Percentiles rank a stretch among this genome's conserved stretches.
These are phyloP conservation scores for Stramenopiles sp. DNA, from an alignment of 352 stramenopile species.

Conservation along the genomic window DNA sequence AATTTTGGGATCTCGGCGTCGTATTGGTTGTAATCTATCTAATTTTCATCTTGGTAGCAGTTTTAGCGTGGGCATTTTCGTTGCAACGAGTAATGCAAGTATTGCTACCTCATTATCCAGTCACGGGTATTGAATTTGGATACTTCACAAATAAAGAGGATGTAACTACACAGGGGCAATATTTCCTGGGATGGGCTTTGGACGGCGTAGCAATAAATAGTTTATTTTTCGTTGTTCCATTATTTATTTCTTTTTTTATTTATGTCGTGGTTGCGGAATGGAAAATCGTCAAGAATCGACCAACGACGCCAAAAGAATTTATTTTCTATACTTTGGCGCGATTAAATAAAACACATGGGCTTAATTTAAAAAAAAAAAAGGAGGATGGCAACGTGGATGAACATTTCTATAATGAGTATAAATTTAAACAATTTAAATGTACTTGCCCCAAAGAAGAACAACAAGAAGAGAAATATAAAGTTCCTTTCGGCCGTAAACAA, in stretches of 20 bases:
- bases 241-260: neutral
- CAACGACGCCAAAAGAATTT: neutral
- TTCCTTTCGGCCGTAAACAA: neutral
- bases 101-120: neutral
- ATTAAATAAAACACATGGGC: neutral
- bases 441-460: neutral
- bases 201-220: neutral
- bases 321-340: neutral
- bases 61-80: neutral
- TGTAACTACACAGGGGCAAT: neutral
- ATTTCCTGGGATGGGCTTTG: neutral
- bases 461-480: neutral
- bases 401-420: too few species aligned
- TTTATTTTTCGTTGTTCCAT: neutral
- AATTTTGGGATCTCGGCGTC: neutral
- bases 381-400: neutral
- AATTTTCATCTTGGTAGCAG: neutral
- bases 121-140: neutral
- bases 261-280: neutral
- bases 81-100: neutral
- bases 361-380: neutral
- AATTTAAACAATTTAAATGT: neutral
- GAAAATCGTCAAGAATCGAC: neutral
- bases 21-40: neutral
- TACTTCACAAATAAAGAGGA: neutral